A percentile compares a stretch with the other conserved stretches of the same genome.
Conservation (phyloP, 2,329 filamentous ascomycete species). For the Aspergillus clavatus region DNA sequence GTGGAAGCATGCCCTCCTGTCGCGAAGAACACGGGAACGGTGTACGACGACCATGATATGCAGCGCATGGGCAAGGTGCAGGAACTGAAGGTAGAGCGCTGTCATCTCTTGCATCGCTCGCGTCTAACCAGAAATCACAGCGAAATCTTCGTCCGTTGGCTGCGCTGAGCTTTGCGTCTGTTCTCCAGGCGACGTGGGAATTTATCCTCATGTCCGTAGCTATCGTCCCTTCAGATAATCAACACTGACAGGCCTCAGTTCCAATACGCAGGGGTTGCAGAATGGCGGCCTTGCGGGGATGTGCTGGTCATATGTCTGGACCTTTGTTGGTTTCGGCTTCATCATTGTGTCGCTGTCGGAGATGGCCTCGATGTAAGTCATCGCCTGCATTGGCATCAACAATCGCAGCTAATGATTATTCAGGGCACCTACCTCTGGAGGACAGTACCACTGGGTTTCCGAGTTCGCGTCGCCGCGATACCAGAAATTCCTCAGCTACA, state of each 20-base stretch:
- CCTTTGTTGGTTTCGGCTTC: slow-evolving; percentile 64
- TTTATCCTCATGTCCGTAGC: slow-evolving; percentile 30
- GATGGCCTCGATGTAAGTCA: slow-evolving; percentile 43
- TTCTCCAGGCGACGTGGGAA: slow-evolving; percentile 36
- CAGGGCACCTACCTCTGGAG: slow-evolving; percentile 52
- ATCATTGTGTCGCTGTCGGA: slow-evolving; percentile 59
- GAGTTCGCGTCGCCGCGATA: slow-evolving; percentile 47
- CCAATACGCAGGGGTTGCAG: slow-evolving; percentile 20
- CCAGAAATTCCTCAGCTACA: slow-evolving; percentile 53
- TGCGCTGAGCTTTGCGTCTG: slow-evolving; percentile 32
- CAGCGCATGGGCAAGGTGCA: slow-evolving; percentile 29
- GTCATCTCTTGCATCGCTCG: background rate
- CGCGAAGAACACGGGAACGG: slow-evolving; percentile 6
- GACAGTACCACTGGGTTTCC: slow-evolving; percentile 57
- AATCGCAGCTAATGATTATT: background rate
- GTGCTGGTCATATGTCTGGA: slow-evolving; percentile 33
- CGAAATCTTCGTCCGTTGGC: slow-evolving; percentile 31
- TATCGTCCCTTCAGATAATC: background rate
- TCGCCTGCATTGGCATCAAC: too few relatives aligned
- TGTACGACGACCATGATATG: slow-evolving; percentile 26
- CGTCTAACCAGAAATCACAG: slow-evolving; percentile 13
- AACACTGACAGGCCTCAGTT: slow-evolving; percentile 7
- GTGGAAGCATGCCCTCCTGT: slow-evolving; percentile 6
- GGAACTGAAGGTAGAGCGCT: slow-evolving; percentile 22
- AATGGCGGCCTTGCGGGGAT: slow-evolving; percentile 25